Evolutionary conservation across 1,284 basidiomycete species (phyloP), one percentile per base, ranked within the genome.

Genomic region (Exobasidium cylindrosporum): DNA sequence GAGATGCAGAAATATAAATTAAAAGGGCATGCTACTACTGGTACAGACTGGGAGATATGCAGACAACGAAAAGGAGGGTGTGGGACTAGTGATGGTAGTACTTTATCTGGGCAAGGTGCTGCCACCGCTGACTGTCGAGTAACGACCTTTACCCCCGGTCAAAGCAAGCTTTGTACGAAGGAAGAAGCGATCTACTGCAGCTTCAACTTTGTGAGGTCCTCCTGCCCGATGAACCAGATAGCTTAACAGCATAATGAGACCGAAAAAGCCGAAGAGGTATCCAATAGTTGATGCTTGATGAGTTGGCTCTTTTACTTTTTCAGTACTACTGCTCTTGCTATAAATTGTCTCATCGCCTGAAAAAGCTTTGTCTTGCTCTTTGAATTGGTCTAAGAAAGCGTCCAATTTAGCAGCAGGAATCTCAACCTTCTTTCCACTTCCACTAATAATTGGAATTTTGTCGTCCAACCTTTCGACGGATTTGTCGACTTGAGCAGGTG

Each of bases 201-300:
- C 4, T 44, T 55, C 53, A 23, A 55, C 30, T 23, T 21, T 29
- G 17, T 31, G n/a, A 44, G 53, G 53, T 30, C 53, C 53, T 14
- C 53, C 53, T 4, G 53, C 53, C 26, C 30, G 21, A 29, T 55
- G 53, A 55, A 55, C 30, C 26, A 55, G 53, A 28, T 55, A 55
- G 26, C 24, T 30, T 3, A 35, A 23, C 26, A 55, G 21, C 14
- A 55, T 17, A 4, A 55, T 30, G 30, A 55, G 24, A 29, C 24
- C 53, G 32, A 55, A 55, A 29, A 55, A 55, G 14, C 26, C 31
- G 29, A 55, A 55, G 24, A 55, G 53, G 26, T 31, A 55, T 2
- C n/a, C n/a, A n/a, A 55, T n/a, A 14, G 53, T 55, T 1, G 53
- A 55, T 4, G 21, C 32, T 28, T 55, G 53, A 44, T 44, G 14